Percentiles rank a stretch among this genome's conserved stretches.
These are phyloP conservation scores for Detonula confervacea DNA, from an alignment of 352 stramenopile genomes.

Conservation along the genomic window DNA sequence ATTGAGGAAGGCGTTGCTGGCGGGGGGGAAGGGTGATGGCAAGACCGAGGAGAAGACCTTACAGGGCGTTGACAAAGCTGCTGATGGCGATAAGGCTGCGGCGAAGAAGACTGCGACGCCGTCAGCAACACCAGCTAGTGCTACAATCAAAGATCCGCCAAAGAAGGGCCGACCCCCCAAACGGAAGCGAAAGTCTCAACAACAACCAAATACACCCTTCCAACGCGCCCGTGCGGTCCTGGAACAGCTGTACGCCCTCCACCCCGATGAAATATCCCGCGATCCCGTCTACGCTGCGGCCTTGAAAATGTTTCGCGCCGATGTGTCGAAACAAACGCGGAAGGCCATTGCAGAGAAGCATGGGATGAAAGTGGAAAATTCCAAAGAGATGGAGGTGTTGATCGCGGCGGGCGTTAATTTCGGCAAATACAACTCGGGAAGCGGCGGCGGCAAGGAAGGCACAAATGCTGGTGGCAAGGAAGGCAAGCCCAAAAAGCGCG, in stretches of 20 bases:
- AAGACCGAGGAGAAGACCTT: neutral
- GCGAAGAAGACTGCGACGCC: neutral
- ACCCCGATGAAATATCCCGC: constrained; percentile 44
- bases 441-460: neutral
- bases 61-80: neutral
- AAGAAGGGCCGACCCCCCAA: too few species aligned
- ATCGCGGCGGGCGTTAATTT: neutral
- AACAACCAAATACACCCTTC: neutral
- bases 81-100: neutral
- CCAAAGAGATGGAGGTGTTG: neutral
- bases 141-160: neutral
- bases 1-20: constrained; percentile 22
- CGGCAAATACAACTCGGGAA: neutral
- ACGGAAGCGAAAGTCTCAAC: neutral
- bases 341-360: constrained; percentile 8
- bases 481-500: neutral
- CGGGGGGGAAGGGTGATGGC: neutral
- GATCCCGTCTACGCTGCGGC: constrained; percentile 45
- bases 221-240: constrained; percentile 8
- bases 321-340: neutral
- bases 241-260: constrained; percentile 32
- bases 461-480: neutral
- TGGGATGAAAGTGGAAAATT: constrained; percentile 4
- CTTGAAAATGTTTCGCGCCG: constrained; percentile 37
- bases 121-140: neutral